These are phyloP conservation scores for Auriscalpium vulgare DNA, from an alignment of 768 basidiomycete species.

Conservation along the genomic window DNA sequence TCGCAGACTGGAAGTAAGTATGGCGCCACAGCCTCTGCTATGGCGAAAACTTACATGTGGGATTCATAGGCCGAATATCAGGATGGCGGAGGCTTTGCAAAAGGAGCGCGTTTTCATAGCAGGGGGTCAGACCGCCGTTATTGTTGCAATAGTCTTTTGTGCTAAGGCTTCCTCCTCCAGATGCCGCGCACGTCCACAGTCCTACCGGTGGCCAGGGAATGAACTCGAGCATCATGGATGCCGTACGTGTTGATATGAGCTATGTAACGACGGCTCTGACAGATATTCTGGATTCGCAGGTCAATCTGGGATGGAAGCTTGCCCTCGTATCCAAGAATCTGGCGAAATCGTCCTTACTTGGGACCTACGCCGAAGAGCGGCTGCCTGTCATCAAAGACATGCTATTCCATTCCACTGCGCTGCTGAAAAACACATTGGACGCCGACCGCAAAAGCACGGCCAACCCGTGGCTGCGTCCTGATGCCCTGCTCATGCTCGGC, in stretches of 20 bases:
- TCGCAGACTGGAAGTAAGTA: slow-evolving; percentile 6
- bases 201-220: slow-evolving; percentile 2
- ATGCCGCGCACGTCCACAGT: slow-evolving; percentile 4
- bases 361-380: slow-evolving; percentile 12
- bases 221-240: slow-evolving; percentile 1
- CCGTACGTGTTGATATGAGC: background rate
- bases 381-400: slow-evolving; percentile 12
- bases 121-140: slow-evolving; percentile 11
- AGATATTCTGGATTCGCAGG: background rate
- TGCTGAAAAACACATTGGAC: background rate
- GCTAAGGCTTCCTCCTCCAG: background rate
- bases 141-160: slow-evolving; percentile 7
- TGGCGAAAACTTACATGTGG: background rate
- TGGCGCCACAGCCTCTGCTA: background rate
- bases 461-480: background rate
- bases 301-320: slow-evolving; percentile 14
- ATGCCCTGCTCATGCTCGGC: slow-evolving; percentile 3
- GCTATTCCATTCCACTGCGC: slow-evolving; percentile 5
- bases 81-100: slow-evolving; percentile 10
- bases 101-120: slow-evolving; percentile 12
- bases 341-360: slow-evolving; percentile 7
- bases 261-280: background rate
- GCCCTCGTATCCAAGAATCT: slow-evolving; percentile 8
- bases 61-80: slow-evolving; percentile 9
- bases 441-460: background rate